These are phyloP conservation scores for Thelephora terrestris DNA, from an alignment of 1,284 basidiomycete species.

Conservation along the genomic window DNA sequence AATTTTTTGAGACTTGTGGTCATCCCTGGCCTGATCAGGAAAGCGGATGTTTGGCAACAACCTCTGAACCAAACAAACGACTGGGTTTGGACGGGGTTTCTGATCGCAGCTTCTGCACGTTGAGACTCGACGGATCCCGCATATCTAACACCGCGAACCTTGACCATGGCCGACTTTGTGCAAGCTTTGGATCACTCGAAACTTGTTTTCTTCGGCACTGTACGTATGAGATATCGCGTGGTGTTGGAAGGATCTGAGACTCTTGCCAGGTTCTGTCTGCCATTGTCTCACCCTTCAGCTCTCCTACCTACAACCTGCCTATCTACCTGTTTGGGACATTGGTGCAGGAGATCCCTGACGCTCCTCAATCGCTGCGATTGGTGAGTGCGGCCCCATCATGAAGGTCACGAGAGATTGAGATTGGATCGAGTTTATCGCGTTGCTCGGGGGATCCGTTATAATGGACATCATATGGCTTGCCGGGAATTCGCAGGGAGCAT, in stretches of 20 bases:
- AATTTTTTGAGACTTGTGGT: slow-evolving; percentile 18
- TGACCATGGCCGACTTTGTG: slow-evolving; percentile 52
- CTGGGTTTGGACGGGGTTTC: not conserved
- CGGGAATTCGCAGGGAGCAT: slow-evolving; percentile 40
- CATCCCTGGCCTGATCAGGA: slow-evolving; percentile 29
- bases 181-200: slow-evolving; percentile 62
- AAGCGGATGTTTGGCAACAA: slow-evolving; percentile 47
- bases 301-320: slow-evolving; percentile 62
- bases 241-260: not conserved
- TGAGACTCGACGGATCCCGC: not conserved
- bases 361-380: slow-evolving; percentile 48
- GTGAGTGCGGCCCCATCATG: slow-evolving; percentile 27
- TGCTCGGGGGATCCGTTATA: slow-evolving; percentile 48
- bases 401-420: not conserved
- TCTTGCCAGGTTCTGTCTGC: slow-evolving; percentile 43
- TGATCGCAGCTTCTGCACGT: not conserved
- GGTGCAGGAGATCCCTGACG: slow-evolving; percentile 57
- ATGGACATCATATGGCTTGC: slow-evolving; percentile 68
- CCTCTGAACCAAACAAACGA: not conserved
- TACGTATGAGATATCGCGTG: slow-evolving; percentile 22
- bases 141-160: not conserved
- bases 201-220: slow-evolving; percentile 53
- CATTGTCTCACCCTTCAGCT: slow-evolving; percentile 41
- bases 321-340: slow-evolving; percentile 68
- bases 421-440: slow-evolving; percentile 48